Conservation (phyloP, 768 basidiomycete genomes). For the Amanita jacksonii region DNA sequence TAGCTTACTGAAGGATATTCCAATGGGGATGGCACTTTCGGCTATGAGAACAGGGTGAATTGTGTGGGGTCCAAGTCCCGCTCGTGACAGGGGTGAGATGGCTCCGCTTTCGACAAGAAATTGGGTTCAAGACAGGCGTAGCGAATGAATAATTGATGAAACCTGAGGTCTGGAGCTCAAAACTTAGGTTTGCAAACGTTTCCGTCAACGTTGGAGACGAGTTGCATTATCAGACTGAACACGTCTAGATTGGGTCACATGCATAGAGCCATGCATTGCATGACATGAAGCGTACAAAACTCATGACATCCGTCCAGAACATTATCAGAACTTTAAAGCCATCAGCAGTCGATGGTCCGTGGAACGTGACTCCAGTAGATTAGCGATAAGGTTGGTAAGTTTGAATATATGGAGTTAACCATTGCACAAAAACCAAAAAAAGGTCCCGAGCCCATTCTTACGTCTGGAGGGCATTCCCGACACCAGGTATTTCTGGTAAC, state of each 20-base stretch:
- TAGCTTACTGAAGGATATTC: neutral
- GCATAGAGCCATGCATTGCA: neutral
- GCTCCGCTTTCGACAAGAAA: too few species aligned
- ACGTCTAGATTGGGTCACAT: neutral
- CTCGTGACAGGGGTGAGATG: neutral
- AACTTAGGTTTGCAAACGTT: too few species aligned
- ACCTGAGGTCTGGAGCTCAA: too few species aligned
- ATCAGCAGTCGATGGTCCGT: conserved; percentile 5
- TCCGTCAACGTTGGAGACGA: too few species aligned
- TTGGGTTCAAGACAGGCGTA: too few species aligned
- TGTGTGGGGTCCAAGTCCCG: neutral
- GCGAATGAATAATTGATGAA: too few species aligned
- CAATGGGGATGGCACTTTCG: neutral
- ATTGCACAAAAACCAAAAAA: too few species aligned
- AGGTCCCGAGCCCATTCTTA: too few species aligned
- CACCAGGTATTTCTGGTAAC: conserved; percentile 3
- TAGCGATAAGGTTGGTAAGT: neutral
- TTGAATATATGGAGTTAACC: neutral
- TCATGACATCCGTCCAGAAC: conserved; percentile 2
- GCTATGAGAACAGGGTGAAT: neutral
- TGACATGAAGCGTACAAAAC: neutral
- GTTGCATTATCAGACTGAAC: too few species aligned
- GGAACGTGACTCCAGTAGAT: conserved; percentile 2
- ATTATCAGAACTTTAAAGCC: conserved; percentile 9
- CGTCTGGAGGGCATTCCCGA: too few species aligned